Evolutionary conservation across 805 yeast genomes (phyloP), one percentile per base, ranked within the genome.

Genomic region (Millerozyma acaciae): DNA sequence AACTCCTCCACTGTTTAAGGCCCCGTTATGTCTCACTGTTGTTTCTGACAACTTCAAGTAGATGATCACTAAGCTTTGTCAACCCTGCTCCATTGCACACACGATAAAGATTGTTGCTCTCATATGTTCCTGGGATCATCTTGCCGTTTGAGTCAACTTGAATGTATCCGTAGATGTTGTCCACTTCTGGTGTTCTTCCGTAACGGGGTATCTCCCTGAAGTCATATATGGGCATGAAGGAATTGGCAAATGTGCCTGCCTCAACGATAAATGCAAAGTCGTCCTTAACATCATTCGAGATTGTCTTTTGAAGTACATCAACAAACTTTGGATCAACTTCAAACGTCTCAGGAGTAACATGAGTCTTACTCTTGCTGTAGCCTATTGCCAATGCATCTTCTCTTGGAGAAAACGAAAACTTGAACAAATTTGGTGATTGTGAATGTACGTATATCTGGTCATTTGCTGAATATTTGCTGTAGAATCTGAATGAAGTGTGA

Each of bases 181-280:
- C 85, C 6, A 81, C 72, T 14, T 79, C 83, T 1, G 90, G 86
- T 9, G 70, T 73, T 43, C 93, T 65, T 21, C 80, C 81, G 39
- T 72, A 75, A 15, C 71, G 60, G 1, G 90, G 87, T 1, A 76
- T 68, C 29, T 69, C 74, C 38, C 93, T 66, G 40, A 80, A 65
- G 51, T 84, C 95, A 44, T 75, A 80, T 27, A 85, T 73, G 6
- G 88, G 86, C 80, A 82, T 75, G 52, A 60, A 78, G 0, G 71
- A 59, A 14, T 62, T 62, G 9, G 73, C 73, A 42, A 72, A 73
- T 22, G 67, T 66, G 4, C 74, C 65, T 1, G 83, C 76, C 38
- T 78, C 84, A 49, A 77, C 53, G 17, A 68, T 63, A 47, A 71
- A 79, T 1, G 76, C 51, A 42, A 73, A 71, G 50, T 79, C 85